Base-by-base conservation (phyloP, 2,329 filamentous ascomycete genomes). In the Rhytidhysteron rufulum region DNA sequence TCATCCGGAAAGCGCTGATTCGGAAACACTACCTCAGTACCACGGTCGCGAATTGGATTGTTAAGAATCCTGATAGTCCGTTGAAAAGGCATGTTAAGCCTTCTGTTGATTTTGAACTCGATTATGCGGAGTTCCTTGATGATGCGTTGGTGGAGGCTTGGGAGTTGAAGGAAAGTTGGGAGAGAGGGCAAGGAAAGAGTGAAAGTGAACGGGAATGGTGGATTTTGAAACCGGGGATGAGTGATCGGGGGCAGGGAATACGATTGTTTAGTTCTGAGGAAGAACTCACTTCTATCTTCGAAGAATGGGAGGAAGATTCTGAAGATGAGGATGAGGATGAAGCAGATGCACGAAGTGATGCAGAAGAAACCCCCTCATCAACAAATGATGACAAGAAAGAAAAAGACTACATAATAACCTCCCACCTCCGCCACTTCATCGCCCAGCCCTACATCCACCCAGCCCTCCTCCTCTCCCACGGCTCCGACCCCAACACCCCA, bases 211-310 rank as follows among this genome's bases (percentile, higher is more conserved):
- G 77, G 43, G 82, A 94, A 61, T 98, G 91, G 91, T 98, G 93
- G 93, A 97, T 98, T 50, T 66, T 98, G 44, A 98, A 98, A 68
- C 91, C 93, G 0, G 86, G 91, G 7, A 97, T 98, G 93, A 95
- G 88, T 63, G 93, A 98, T 61, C 79, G 91, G 18, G 93, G 91
- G 0, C 90, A 96, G 62, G 93, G 93, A 1, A 96, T 98, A 42
- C 73, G 88, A 29, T 71, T 98, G 1, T 98, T 98, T 65, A 86
- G 81, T 54, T 88, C 82, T 2, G 86, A 93, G 71, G 82, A 84
- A 41, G 83, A 95, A 58, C 70, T 98, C n/a, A 84, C 85, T 45
- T 75, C 62, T 11, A 93, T 98, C 39, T 98, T 97, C 58, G 88
- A 96, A 51, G 83, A 80, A 41, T 98, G 93, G 89, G 91, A 96